Conservation (phyloP, 2,329 filamentous ascomycete genomes). For the Diaporthe vexans region DNA sequence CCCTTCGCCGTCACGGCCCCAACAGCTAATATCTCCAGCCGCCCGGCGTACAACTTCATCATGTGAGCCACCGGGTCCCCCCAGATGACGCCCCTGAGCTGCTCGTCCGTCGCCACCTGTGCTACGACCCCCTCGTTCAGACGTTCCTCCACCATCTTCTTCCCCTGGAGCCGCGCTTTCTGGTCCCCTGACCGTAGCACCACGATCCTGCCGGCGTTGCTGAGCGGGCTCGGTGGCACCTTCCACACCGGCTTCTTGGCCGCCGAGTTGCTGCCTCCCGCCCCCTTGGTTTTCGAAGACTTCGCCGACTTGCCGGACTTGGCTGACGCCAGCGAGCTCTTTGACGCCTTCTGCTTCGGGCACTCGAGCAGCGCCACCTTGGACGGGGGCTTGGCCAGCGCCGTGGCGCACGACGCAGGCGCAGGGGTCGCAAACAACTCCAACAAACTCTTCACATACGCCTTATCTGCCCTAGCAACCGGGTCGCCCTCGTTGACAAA, state of each 20-base stretch:
- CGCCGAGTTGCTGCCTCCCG: background rate
- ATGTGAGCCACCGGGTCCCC: conserved; percentile 85
- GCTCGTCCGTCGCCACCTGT: conserved; percentile 75
- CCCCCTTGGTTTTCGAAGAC: conserved; percentile 25
- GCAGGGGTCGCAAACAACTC: conserved; percentile 76
- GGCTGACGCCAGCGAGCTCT: conserved; percentile 47
- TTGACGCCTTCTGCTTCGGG: conserved; percentile 48
- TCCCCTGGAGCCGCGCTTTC: conserved; percentile 54
- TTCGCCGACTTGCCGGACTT: conserved; percentile 47
- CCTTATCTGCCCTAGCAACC: conserved; percentile 81
- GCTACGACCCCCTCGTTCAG: conserved; percentile 76
- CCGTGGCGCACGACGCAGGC: conserved; percentile 53
- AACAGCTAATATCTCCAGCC: conserved; percentile 80
- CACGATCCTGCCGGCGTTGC: conserved; percentile 78
- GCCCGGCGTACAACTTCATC: conserved; percentile 81
- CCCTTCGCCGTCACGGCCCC: conserved; percentile 71
- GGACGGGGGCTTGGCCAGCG: conserved; percentile 31
- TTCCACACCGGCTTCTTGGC: conserved; percentile 67
- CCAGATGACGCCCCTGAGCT: conserved; percentile 80
- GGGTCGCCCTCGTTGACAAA: conserved; percentile 92
- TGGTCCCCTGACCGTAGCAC: conserved; percentile 70
- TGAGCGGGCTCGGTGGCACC: conserved; percentile 76
- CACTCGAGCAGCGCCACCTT: conserved; percentile 40
- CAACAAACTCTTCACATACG: conserved; percentile 80
- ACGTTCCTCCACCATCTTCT: conserved; percentile 64